Evolutionary conservation across 2,329 filamentous ascomycete species (phyloP), one percentile per base, ranked within the genome.

Genomic region (Hirsutella minnesotensis): DNA sequence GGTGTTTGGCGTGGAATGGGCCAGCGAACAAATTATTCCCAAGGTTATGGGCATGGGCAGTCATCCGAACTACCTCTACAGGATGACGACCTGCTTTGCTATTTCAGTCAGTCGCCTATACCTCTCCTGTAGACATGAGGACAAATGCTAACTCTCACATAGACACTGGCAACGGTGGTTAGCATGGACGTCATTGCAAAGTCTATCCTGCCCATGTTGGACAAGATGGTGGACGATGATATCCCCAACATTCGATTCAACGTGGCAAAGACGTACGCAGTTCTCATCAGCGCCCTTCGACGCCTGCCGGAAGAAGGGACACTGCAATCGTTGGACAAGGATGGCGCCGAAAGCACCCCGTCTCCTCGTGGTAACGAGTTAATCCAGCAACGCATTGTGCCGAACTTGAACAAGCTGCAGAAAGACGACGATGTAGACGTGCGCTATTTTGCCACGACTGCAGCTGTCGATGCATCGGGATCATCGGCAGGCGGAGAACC

Each of bases 211-310:
- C 92, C 92, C 33, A 96, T 98, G 74, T 79, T 98, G 60, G 86
- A 95, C 65, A 87, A 90, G 68, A 83, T 98, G 43, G 87, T 94
- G 41, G 77, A 79, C 38, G 92, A 98, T 59, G 88, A 94, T 37
- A 98, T 98, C 49, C 92, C 92, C 52, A 98, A 98, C 68, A 98
- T 98, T 61, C 87, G 92, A 41, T 98, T 98, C 77, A 98, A 98
- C 64, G 92, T 98, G 39, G 92, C 92, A 54, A 98, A 98, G 72
- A 96, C 92, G 38, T 98, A 96, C 60, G 79, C 81, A 19, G 82
- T 92, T 41, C 71, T 98, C 46, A 88, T 96, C 56, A 81, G 85
- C 53, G 88, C 89, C n/a, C 75, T 98, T 57, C 88, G 90, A 65
- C 84, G 87, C 53, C 74, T 98, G 44, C 90, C 92, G 3, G 85